Base-by-base conservation (phyloP, 768 basidiomycete species). In the Tricholoma matsutake region DNA sequence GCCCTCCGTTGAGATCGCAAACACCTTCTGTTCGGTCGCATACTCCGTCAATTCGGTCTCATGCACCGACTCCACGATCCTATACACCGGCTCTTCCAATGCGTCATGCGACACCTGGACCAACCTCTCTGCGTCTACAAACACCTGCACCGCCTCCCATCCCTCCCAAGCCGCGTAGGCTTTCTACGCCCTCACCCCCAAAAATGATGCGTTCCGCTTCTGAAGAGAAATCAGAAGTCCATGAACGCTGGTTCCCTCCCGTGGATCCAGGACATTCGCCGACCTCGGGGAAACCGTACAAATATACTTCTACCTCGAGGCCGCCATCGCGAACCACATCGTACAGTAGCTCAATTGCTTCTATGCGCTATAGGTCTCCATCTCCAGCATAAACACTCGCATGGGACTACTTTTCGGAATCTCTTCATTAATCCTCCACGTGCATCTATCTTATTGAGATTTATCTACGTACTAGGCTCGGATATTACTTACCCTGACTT, bases 171-270 rank as follows among this genome's bases (percentile, higher is more conserved):
- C 73, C 80, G 14, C 84, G 85, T 51, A 73, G 77, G 61, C 75
- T 84, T 67, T 83, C 85, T 20, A 74, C 76, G 41, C 75, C 82
- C 14, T 81, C 83, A 25, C 83, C 86, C 56, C 80, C 82, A 52
- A 85, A 83, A 78, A 82, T 86, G 73, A 70, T 66, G 54, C 83
- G 87, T 57, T 83, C 86, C 34, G 79, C 83, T 62, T 86, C 86
- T 57, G 88, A 89, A 68, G 87, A 88, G 75, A 88, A 86, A 70
- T 83, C 75, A 16, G 75, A 79, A 54, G 71, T 86, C 47, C 86
- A 83, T 61, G 82, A 88, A 68, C 81, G 85, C 62, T 89, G 88
- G 88, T 75, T 88, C 49, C 88, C 88, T 13, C 79, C 81, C 31
- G 67, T 71, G 41, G 70, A 68, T 34, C 58, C 57, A 6, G 60